phyloP scores from a whole-genome alignment of 1,139 yeast genomes.

The Diutina sp. region DNA sequence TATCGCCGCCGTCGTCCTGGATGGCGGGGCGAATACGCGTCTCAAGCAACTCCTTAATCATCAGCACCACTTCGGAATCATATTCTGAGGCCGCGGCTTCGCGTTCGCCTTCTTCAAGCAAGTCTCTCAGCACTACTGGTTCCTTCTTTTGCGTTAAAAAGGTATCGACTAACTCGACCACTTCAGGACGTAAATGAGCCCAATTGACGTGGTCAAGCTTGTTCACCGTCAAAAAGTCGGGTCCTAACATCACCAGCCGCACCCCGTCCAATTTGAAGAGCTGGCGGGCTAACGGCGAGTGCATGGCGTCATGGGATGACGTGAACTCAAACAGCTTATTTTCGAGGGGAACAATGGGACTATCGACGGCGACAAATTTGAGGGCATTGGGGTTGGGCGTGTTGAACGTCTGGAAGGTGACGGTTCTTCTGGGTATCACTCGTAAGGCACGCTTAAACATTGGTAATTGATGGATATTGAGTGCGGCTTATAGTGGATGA shows the following conservation, averaged over 20 bases:
- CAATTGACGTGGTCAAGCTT: constrained; percentile 34
- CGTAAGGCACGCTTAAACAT: not conserved
- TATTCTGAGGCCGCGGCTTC: constrained; percentile 8
- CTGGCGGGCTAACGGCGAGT: constrained; percentile 73
- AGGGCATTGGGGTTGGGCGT: constrained; percentile 93
- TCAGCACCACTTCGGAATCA: constrained; percentile 8
- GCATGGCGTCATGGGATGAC: constrained; percentile 55
- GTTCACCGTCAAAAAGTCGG: constrained; percentile 33
- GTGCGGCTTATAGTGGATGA: not conserved
- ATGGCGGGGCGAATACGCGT: constrained; percentile 10
- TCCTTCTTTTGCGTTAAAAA: constrained; percentile 13
- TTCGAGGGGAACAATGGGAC: constrained; percentile 49
- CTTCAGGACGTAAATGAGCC: constrained; percentile 34
- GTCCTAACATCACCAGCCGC: constrained; percentile 76
- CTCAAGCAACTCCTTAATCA: constrained; percentile 10
- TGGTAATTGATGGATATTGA: not conserved
- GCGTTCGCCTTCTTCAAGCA: constrained; percentile 4
- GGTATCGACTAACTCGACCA: constrained; percentile 24
- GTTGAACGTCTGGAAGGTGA: constrained; percentile 30
- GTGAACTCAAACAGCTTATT: constrained; percentile 52
- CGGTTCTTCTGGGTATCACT: constrained; percentile 10
- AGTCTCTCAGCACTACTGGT: not conserved
- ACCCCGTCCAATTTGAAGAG: constrained; percentile 81
- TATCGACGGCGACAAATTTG: constrained; percentile 49
- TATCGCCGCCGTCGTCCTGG: constrained; percentile 10